phyloP scores from a whole-genome alignment of 2,329 filamentous ascomycete genomes.

The Cladophialophora carrionii region DNA sequence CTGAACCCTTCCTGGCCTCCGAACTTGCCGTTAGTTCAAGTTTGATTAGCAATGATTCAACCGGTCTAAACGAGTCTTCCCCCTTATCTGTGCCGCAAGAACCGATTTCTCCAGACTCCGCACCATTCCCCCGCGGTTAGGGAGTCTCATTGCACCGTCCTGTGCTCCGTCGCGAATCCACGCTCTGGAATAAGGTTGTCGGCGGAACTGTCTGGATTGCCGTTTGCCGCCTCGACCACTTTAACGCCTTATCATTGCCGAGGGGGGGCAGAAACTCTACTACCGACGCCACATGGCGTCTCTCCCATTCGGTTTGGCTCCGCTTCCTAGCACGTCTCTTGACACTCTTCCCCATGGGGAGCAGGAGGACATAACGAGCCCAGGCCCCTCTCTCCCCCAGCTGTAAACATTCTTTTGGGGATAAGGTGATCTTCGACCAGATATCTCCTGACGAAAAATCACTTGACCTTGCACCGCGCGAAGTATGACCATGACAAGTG shows the following conservation, averaged over 20 bases:
- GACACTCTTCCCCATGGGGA: background rate
- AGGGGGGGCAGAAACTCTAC: background rate
- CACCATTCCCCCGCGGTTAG: background rate
- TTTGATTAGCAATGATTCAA: background rate
- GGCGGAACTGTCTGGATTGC: background rate
- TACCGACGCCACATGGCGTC: background rate
- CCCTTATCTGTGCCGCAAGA: background rate
- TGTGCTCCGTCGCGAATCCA: background rate
- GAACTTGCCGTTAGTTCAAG: background rate
- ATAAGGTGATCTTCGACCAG: background rate
- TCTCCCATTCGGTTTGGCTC: background rate
- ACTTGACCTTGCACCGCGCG: background rate
- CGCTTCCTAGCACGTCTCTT: background rate
- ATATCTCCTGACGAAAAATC: background rate
- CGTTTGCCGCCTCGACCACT: background rate
- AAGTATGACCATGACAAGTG: background rate
- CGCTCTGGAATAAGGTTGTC: background rate
- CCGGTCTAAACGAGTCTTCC: background rate
- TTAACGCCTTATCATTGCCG: background rate
- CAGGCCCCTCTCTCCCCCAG: background rate
- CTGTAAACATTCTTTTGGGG: background rate
- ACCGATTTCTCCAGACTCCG: background rate
- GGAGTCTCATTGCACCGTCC: background rate
- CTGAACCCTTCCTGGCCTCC: background rate
- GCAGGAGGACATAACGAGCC: background rate